Conservation (phyloP, 2,329 filamentous ascomycete species). For the Trichoderma lentiforme region DNA sequence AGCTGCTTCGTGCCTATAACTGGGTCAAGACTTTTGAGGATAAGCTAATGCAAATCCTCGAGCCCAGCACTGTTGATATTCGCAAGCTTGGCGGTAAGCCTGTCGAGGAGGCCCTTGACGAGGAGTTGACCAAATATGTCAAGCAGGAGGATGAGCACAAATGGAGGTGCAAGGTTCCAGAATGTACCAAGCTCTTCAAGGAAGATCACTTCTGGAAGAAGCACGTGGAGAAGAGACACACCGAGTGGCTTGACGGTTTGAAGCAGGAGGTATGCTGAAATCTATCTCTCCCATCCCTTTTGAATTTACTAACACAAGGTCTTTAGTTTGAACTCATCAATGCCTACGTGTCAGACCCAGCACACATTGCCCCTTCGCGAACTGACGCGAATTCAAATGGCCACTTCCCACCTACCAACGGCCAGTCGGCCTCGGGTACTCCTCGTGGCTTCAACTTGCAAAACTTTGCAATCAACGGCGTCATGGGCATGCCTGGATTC, state of each 20-base stretch:
- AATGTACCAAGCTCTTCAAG: conserved; percentile 96
- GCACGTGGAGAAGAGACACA: conserved; percentile 93
- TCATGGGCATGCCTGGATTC: conserved; percentile 60
- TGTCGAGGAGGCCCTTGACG: conserved; percentile 78
- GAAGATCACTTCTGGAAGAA: conserved; percentile 97
- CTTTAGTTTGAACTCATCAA: conserved; percentile 82
- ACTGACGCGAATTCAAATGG: conserved; percentile 95
- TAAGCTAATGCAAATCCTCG: conserved; percentile 87
- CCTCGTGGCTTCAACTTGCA: conserved; percentile 88
- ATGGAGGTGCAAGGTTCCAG: conserved; percentile 92
- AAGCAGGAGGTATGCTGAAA: conserved; percentile 72
- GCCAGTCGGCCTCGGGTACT: conserved; percentile 74
- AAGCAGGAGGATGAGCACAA: conserved; percentile 98
- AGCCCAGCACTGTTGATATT: conserved; percentile 82
- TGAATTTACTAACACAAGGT: conserved; percentile 14
- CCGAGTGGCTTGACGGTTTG: conserved; percentile 78
- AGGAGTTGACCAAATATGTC: conserved; percentile 81
- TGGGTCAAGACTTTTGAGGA: conserved; percentile 99
- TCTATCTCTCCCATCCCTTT: neutral
- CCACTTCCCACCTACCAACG: conserved; percentile 80
- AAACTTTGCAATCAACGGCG: conserved; percentile 61
- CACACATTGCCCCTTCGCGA: conserved; percentile 88
- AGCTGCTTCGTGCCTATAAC: conserved; percentile 91
- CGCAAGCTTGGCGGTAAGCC: conserved; percentile 88
- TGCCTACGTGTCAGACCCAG: conserved; percentile 87